Evolutionary conservation across 768 basidiomycete species (phyloP).

Genomic region (Leccinum subtestaceum): DNA sequence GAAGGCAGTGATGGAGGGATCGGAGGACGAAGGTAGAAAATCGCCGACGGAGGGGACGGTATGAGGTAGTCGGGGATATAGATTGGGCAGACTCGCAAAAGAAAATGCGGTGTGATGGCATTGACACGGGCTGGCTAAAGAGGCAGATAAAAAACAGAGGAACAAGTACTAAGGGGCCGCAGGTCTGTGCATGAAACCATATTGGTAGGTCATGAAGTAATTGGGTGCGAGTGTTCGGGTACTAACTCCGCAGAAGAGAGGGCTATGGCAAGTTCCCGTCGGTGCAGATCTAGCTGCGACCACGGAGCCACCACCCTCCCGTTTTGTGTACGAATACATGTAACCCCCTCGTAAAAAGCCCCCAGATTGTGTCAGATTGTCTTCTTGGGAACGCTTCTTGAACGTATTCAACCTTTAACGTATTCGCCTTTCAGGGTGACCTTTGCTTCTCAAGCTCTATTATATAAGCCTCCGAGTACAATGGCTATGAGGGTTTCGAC

Average conservation of each 20-base stretch:
- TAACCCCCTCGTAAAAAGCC: constrained; percentile 2
- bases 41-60: constrained; percentile 23
- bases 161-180: constrained; percentile 27
- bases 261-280: constrained; percentile 27
- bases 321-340: constrained; percentile 8
- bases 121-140: constrained; percentile 30
- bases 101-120: constrained; percentile 32
- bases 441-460: constrained; percentile 21
- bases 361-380: constrained; percentile 19
- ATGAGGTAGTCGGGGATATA: constrained; percentile 29
- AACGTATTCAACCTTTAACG: constrained; percentile 22
- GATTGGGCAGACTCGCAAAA: constrained; percentile 25
- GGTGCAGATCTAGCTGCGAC: constrained; percentile 30
- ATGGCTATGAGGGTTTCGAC: constrained; percentile 18
- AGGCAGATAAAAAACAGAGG: constrained; percentile 19
- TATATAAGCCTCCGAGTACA: constrained; percentile 33
- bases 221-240: constrained; percentile 28
- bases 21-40: constrained; percentile 28
- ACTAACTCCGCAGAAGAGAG: constrained; percentile 32
- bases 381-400: constrained; percentile 14
- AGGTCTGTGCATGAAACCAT: constrained; percentile 33
- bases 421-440: constrained; percentile 11
- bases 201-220: constrained; percentile 32
- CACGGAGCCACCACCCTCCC: constrained; percentile 19
- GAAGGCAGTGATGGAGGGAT: constrained; percentile 27